Conservation (phyloP, 345 rosid genomes). For the Dimocarpus longan region DNA sequence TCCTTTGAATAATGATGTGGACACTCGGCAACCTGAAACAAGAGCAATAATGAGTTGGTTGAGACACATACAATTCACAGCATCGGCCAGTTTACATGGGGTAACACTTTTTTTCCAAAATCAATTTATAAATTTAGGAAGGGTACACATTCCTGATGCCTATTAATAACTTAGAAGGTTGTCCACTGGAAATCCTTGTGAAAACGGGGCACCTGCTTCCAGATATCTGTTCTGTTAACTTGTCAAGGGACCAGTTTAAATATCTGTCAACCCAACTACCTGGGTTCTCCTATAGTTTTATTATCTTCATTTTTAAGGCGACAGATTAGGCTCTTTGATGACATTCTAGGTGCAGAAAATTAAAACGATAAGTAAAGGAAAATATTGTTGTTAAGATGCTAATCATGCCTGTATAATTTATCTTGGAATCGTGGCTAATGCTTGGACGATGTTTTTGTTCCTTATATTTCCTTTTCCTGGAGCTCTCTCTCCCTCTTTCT, state of each 20-base stretch:
- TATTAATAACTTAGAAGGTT: not conserved
- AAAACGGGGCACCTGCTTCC: not conserved
- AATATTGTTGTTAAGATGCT: not conserved
- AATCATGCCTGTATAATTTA: not conserved
- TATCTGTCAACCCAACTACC: not conserved
- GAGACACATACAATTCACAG: constrained; percentile 72
- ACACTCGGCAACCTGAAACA: constrained; percentile 83
- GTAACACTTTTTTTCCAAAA: constrained; percentile 39
- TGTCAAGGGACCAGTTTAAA: not conserved
- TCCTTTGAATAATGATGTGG: constrained; percentile 60
- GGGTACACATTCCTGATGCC: not conserved
- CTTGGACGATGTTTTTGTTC: not conserved
- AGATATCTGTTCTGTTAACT: not conserved
- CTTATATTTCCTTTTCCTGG: not conserved
- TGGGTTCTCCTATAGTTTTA: not conserved
- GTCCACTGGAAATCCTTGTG: not conserved
- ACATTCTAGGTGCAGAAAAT: not conserved
- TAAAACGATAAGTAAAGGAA: not conserved
- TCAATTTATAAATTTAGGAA: constrained; percentile 16
- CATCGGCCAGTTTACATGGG: constrained; percentile 95
- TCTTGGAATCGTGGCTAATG: not conserved
- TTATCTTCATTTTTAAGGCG: no score
- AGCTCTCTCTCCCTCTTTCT: not conserved
- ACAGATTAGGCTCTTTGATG: not conserved
- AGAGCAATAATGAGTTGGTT: constrained; percentile 85